Evolutionary conservation across 202 grass and related monocot genomes (phyloP).

Genomic region (Saccharum hybrid): DNA sequence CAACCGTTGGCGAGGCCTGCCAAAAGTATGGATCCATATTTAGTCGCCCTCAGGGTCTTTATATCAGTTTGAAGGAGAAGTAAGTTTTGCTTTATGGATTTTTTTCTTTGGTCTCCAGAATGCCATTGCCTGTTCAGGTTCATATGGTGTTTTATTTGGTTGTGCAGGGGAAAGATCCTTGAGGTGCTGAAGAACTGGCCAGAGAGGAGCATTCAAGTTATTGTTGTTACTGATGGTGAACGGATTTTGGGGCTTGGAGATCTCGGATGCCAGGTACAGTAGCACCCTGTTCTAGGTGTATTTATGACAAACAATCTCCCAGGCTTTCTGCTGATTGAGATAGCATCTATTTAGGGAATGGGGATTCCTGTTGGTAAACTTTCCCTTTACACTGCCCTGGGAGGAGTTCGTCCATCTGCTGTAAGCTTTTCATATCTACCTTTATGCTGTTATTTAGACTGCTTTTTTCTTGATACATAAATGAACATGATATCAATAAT

Average conservation of each 20-base stretch:
- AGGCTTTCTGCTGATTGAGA: conserved; percentile 47
- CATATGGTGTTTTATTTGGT: conserved; percentile 28
- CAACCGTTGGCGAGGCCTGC: conserved; percentile 94
- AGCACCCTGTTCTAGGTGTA: conserved; percentile 26
- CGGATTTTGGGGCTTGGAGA: conserved; percentile 95
- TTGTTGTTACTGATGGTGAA: conserved; percentile 94
- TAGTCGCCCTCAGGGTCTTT: conserved; percentile 80
- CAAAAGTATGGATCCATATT: conserved; percentile 95
- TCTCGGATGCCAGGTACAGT: conserved; percentile 97
- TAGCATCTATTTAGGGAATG: conserved; percentile 74
- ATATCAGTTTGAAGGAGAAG: conserved; percentile 95
- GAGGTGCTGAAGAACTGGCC: conserved; percentile 94
- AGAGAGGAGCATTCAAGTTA: conserved; percentile 95
- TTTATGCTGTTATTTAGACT: background rate
- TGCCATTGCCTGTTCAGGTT: conserved; percentile 29
- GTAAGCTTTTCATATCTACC: conserved; percentile 54
- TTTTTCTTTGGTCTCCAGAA: conserved; percentile 4
- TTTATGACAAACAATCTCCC: background rate
- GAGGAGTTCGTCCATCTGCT: conserved; percentile 91
- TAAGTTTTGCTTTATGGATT: conserved; percentile 41
- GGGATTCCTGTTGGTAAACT: conserved; percentile 98
- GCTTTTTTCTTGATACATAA: conserved; percentile 32
- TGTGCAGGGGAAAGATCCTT: conserved; percentile 80
- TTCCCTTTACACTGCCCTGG: conserved; percentile 92
- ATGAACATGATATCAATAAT: conserved; percentile 36